These are phyloP conservation scores for Podila horticola DNA, from an alignment of 192 early-diverging fungal species.

Conservation along the genomic window DNA sequence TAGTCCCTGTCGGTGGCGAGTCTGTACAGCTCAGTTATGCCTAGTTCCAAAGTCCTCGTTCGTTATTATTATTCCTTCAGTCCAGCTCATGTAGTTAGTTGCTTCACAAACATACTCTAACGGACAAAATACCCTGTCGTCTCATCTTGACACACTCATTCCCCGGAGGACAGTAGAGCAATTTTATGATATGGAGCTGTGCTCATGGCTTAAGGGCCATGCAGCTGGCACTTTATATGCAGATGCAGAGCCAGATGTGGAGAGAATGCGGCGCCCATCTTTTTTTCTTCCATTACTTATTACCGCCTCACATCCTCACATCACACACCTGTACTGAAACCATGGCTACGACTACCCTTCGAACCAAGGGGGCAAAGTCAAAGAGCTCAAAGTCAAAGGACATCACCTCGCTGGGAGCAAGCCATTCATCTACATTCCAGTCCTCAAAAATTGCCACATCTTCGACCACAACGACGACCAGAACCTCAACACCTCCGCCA, in stretches of 20 bases:
- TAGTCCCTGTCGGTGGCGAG: constrained; percentile 38
- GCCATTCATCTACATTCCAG: background rate
- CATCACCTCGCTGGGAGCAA: background rate
- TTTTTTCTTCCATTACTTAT: too few species aligned
- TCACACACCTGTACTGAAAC: background rate
- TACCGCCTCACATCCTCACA: too few species aligned
- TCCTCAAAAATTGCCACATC: background rate
- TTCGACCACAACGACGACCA: background rate
- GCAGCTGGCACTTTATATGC: too few species aligned
- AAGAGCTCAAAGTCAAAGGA: constrained; percentile 3
- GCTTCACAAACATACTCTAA: background rate
- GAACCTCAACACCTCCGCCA: background rate
- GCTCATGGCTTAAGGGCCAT: too few species aligned
- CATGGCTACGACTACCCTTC: constrained; percentile 27
- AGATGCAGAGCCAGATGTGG: too few species aligned
- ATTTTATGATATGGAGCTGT: too few species aligned
- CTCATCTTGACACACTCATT: too few species aligned
- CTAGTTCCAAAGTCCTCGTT: background rate
- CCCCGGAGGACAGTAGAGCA: too few species aligned
- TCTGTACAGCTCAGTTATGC: constrained; percentile 40
- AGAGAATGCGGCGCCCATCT: too few species aligned
- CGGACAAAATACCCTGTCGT: background rate
- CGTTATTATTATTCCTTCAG: background rate
- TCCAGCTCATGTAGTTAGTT: background rate
- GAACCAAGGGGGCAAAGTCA: constrained; percentile 19